A percentile compares a stretch with the other conserved stretches of the same genome.
phyloP scores from a whole-genome alignment of 2,329 filamentous ascomycete species.

The Bertia moriformis region DNA sequence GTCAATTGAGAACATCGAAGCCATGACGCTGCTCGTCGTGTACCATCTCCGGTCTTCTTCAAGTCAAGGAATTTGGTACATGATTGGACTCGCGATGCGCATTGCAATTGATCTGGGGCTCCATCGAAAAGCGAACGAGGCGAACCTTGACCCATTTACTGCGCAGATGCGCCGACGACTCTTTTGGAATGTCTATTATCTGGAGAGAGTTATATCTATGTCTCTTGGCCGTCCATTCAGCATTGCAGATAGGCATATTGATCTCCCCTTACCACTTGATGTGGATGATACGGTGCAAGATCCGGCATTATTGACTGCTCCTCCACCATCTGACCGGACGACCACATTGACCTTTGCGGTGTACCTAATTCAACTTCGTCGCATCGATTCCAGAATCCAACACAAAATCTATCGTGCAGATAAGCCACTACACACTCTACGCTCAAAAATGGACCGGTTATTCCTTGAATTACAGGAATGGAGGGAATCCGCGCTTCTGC shows the following conservation, averaged over 20 bases:
- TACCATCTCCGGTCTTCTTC: constrained; percentile 34
- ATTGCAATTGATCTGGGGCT: constrained; percentile 35
- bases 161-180: constrained; percentile 28
- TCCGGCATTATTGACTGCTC: constrained; percentile 13
- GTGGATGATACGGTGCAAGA: constrained; percentile 18
- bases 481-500: constrained; percentile 20
- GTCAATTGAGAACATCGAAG: constrained; percentile 33
- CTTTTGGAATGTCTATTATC: constrained; percentile 35
- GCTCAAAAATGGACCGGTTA: constrained; percentile 28
- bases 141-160: constrained; percentile 20
- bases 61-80: constrained; percentile 35
- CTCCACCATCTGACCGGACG: constrained; percentile 12
- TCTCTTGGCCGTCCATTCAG: constrained; percentile 33
- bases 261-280: constrained; percentile 28
- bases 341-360: constrained; percentile 24
- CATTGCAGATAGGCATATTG: constrained; percentile 33
- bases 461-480: constrained; percentile 29
- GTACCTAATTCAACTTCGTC: constrained; percentile 27
- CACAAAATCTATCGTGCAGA: constrained; percentile 35
- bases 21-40: constrained; percentile 32
- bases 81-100: constrained; percentile 36
- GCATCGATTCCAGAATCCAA: constrained; percentile 31
- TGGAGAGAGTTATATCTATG: constrained; percentile 31
- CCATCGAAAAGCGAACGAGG: constrained; percentile 29
- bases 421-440: constrained; percentile 23